These are phyloP conservation scores for Orbilia quercus DNA, from an alignment of 2,329 filamentous ascomycete species.

Conservation along the genomic window DNA sequence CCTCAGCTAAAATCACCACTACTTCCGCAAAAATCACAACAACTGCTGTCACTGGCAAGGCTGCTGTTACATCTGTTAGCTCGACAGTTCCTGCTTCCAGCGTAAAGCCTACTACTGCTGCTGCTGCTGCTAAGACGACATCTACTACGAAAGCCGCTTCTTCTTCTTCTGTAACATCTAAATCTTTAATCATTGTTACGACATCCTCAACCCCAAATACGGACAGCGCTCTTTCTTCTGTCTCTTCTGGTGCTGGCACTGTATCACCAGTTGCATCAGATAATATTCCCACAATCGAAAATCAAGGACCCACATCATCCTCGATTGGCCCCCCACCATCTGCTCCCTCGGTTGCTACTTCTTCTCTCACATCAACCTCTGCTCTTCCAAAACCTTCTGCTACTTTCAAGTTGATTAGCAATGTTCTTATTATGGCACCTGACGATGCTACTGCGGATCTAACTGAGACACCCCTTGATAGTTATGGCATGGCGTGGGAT, in stretches of 20 bases:
- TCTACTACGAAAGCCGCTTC: not conserved
- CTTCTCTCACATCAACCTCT: conserved; percentile 10
- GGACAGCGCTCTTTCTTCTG: conserved; percentile 25
- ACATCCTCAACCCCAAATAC: conserved; percentile 26
- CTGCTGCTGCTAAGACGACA: conserved; percentile 1
- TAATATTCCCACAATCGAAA: conserved; percentile 22
- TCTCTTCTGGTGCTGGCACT: conserved; percentile 13
- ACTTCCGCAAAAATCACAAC: conserved; percentile 16
- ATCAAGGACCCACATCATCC: conserved; percentile 22
- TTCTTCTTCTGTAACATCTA: too few species aligned
- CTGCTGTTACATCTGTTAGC: conserved; percentile 20
- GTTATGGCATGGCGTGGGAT: conserved; percentile 72
- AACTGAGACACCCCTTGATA: conserved; percentile 64
- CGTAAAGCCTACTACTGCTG: conserved; percentile 21
- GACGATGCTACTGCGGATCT: conserved; percentile 17
- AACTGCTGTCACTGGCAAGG: conserved; percentile 30
- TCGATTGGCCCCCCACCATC: conserved; percentile 23
- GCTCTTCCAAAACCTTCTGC: conserved; percentile 22
- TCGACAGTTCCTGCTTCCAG: conserved; percentile 44
- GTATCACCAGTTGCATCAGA: conserved; percentile 24
- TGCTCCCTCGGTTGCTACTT: conserved; percentile 26
- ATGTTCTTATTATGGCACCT: conserved; percentile 39
- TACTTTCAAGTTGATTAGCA: conserved; percentile 20
- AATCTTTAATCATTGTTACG: conserved; percentile 4
- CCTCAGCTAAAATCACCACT: conserved; percentile 14